Percentiles rank a stretch among this genome's conserved stretches.
Conservation (phyloP, 768 basidiomycete species). For the Cyclocybe cylindracea region DNA sequence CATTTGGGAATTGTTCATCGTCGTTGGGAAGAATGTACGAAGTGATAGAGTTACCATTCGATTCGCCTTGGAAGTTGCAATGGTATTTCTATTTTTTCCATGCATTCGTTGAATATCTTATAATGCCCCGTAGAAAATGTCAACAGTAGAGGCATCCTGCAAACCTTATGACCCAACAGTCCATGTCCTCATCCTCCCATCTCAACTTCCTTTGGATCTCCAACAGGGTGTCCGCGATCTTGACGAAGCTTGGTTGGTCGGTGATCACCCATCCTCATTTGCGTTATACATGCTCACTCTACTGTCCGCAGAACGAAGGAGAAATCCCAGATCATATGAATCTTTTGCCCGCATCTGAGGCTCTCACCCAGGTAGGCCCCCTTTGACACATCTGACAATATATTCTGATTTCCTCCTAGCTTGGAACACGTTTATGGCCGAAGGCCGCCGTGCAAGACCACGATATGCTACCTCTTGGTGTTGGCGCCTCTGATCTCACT, state of each 20-base stretch:
- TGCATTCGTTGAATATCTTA: background rate
- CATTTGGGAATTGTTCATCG: constrained; percentile 76
- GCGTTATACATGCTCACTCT: constrained; percentile 5
- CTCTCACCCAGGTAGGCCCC: constrained; percentile 52
- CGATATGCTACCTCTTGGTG: constrained; percentile 59
- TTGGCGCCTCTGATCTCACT: constrained; percentile 23
- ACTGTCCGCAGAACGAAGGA: constrained; percentile 43
- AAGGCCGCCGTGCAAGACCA: constrained; percentile 44
- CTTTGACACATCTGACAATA: constrained; percentile 1
- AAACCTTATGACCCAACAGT: constrained; percentile 74
- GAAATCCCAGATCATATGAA: constrained; percentile 80
- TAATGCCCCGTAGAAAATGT: constrained; percentile 47
- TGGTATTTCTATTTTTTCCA: constrained; percentile 37
- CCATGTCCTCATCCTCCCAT: constrained; percentile 74
- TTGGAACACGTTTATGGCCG: constrained; percentile 56
- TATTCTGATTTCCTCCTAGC: constrained; percentile 36
- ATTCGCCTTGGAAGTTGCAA: constrained; percentile 58
- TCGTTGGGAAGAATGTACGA: constrained; percentile 71
- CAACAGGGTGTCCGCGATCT: constrained; percentile 66
- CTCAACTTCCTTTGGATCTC: constrained; percentile 73
- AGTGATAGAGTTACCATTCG: constrained; percentile 59
- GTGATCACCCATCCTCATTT: constrained; percentile 21
- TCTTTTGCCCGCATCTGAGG: constrained; percentile 57
- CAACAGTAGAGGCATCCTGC: constrained; percentile 45
- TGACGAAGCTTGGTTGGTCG: constrained; percentile 61